Base-by-base conservation (phyloP, 768 basidiomycete genomes). In the Termitomyces sp. region DNA sequence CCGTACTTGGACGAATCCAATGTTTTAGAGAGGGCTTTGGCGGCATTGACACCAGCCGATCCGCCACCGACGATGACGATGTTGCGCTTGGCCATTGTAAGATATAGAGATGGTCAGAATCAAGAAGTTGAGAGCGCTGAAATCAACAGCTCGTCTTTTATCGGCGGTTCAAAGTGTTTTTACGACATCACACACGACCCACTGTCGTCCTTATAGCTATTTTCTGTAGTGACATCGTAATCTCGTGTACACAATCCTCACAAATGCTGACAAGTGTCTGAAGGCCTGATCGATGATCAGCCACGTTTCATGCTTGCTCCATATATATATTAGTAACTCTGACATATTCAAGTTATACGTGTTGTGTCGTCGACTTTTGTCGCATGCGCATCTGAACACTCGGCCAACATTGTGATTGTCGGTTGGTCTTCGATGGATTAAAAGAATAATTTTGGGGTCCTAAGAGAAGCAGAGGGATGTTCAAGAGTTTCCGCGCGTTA, bases 41-140 rank as follows among this genome's bases (percentile, higher is more conserved):
- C 79, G 46, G 81, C 62, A 18, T 73, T 63, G 36, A 72, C 70
- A 10, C 88, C 87, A n/a, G 71, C 73, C 39, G 84, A 86, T 40
- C 83, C 88, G 40, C 87, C 84, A 49, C 87, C 71, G 62, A 87
- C 72, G 33, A 87, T 74, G 62, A 76, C 66, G 57, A 67, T 69
- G 52, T 69, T 66, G 26, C 58, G 58, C 49, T 64, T 65, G 56
- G 37, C 53, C 65, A 65, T 65, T 24, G 39, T 10, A 30, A 45
- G 9, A 45, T 32, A 32, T 14, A 33, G 30, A 51, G 47, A 12
- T 40, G 22, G 30, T 34, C 20, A 24, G 34, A 32, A 43, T 30
- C 16, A 55, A 20, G 53, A 44, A n/a, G 33, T 44, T 8, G 20
- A 12, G 18, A 26, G 13, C 22, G 45, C 3, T 14, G 24, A 55